Percentiles rank a stretch among this genome's conserved stretches.
These are phyloP conservation scores for Candida tibetensis DNA, from an alignment of 805 yeast genomes.

Conservation along the genomic window DNA sequence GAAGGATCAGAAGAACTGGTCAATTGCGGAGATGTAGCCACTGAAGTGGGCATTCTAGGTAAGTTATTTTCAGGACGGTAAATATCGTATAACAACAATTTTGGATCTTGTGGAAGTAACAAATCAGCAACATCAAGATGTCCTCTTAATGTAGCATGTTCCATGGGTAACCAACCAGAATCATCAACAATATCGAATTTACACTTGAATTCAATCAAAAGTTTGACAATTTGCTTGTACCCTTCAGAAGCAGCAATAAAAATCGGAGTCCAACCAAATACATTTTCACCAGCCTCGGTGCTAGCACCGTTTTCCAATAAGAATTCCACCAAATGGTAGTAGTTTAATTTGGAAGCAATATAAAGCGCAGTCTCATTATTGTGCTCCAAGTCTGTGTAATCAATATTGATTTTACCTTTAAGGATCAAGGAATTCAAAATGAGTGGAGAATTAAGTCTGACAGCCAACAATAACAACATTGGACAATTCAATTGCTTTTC, in stretches of 20 bases:
- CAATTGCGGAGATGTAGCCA: conserved; percentile 4
- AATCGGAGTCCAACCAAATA: conserved; percentile 94
- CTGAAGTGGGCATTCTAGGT: conserved; percentile 16
- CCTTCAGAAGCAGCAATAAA: conserved; percentile 92
- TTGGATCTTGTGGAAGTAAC: conserved; percentile 48
- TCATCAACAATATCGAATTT: conserved; percentile 60
- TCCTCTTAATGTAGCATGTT: conserved; percentile 90
- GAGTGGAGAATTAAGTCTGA: conserved; percentile 58
- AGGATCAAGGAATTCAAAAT: conserved; percentile 53
- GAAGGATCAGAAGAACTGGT: neutral
- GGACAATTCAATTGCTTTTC: conserved; percentile 47
- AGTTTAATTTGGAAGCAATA: conserved; percentile 67
- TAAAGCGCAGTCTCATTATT: conserved; percentile 78
- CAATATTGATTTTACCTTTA: conserved; percentile 58
- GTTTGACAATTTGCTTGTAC: conserved; percentile 49
- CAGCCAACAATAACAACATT: conserved; percentile 61
- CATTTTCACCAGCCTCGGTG: conserved; percentile 69
- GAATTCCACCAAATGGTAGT: conserved; percentile 49
- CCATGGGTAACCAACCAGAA: conserved; percentile 97
- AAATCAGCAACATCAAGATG: conserved; percentile 67
- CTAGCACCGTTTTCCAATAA: conserved; percentile 62
- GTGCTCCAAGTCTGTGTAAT: conserved; percentile 57
- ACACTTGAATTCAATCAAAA: conserved; percentile 55
- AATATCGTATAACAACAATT: conserved; percentile 34
- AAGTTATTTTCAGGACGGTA: conserved; percentile 34